Percentiles rank a stretch among this genome's conserved stretches.
Conservation (phyloP, 108 stramenopile species). For the Parmales sp. region DNA sequence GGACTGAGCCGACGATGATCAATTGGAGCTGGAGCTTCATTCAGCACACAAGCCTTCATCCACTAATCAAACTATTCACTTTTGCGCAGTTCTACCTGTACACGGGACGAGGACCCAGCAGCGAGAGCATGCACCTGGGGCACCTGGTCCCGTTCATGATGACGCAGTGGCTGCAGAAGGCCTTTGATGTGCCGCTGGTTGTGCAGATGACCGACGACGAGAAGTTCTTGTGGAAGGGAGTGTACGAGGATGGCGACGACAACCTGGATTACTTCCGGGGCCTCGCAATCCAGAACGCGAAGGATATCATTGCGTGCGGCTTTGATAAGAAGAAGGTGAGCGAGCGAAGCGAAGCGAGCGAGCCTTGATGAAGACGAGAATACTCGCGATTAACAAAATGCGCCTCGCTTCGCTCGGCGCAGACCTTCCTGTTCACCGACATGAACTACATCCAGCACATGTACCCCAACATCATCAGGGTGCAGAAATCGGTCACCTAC, state of each 20-base stretch:
- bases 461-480: slow-evolving; percentile 93
- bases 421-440: slow-evolving; percentile 61
- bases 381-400: no score
- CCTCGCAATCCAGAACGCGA: slow-evolving; percentile 92
- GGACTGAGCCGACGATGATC: not conserved
- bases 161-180: slow-evolving; percentile 85
- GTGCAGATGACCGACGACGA: slow-evolving; percentile 99
- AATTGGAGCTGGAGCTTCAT: slow-evolving; percentile 5
- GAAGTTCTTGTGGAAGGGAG: slow-evolving; percentile 97
- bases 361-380: not conserved
- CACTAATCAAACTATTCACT: not conserved
- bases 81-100: slow-evolving; percentile 89
- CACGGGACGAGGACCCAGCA: slow-evolving; percentile 95
- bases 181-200: slow-evolving; percentile 90
- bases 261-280: slow-evolving; percentile 75
- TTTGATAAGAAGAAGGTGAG: slow-evolving; percentile 74
- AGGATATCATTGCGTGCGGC: slow-evolving; percentile 97
- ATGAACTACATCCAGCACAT: slow-evolving; percentile 90
- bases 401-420: slow-evolving; percentile 9
- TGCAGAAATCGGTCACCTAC: slow-evolving; percentile 92
- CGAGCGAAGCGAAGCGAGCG: not conserved
- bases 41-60: not conserved
- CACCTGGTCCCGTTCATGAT: slow-evolving; percentile 96
- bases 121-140: slow-evolving; percentile 90
- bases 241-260: slow-evolving; percentile 59